Evolutionary conservation across 2,329 filamentous ascomycete genomes (phyloP).

Genomic region (Zasmidium angulare): DNA sequence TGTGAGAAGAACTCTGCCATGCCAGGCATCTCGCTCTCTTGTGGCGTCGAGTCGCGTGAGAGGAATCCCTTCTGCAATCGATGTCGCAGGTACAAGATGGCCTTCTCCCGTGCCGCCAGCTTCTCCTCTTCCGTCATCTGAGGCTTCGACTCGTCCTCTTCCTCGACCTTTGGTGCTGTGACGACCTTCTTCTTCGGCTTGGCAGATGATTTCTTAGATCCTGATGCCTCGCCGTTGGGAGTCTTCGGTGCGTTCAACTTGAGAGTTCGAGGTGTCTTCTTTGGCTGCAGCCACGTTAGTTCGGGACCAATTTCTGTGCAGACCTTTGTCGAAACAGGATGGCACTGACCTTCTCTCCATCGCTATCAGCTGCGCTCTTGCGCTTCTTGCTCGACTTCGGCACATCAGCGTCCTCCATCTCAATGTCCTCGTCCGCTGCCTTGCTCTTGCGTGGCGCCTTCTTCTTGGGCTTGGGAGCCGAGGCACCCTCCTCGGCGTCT

Average conservation of each 20-base stretch:
- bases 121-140: constrained; percentile 56
- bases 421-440: constrained; percentile 40
- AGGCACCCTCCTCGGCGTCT: constrained; percentile 52
- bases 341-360: constrained; percentile 55
- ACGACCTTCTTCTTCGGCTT: constrained; percentile 62
- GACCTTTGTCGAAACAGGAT: constrained; percentile 59
- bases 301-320: constrained; percentile 14
- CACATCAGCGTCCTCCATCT: constrained; percentile 65
- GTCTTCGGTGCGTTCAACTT: constrained; percentile 49
- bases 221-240: constrained; percentile 36
- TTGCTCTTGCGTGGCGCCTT: constrained; percentile 35
- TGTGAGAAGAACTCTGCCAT: constrained; percentile 78
- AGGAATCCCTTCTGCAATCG: constrained; percentile 93
- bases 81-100: constrained; percentile 89
- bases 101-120: constrained; percentile 59
- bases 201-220: constrained; percentile 38
- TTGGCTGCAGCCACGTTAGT: constrained; percentile 41
- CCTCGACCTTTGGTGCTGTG: constrained; percentile 52
- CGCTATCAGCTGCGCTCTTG: constrained; percentile 67
- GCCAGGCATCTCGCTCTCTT: constrained; percentile 76
- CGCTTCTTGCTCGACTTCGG: constrained; percentile 71
- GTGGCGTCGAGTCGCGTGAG: constrained; percentile 78
- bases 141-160: constrained; percentile 59
- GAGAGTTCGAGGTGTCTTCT: constrained; percentile 51
- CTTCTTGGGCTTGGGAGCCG: constrained; percentile 53